phyloP scores from a whole-genome alignment of 768 basidiomycete genomes.

The Rhizopogon vesiculosus region DNA sequence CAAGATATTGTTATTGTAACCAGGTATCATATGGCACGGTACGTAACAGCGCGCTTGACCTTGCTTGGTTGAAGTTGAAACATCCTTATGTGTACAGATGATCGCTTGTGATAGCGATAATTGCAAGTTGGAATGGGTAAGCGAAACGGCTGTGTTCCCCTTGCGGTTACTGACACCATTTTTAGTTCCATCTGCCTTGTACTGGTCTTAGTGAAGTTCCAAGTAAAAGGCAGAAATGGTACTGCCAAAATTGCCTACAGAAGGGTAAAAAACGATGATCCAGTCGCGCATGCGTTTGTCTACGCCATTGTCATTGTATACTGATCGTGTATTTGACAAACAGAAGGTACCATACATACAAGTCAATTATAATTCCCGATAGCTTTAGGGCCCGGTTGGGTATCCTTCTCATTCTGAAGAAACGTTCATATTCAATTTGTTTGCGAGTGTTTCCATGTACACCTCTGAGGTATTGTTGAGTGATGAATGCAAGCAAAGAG shows the following conservation, averaged over 20 bases:
- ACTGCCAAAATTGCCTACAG: constrained; percentile 57
- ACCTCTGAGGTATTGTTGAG: constrained; percentile 45
- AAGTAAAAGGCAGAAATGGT: constrained; percentile 58
- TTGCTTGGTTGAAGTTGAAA: constrained; percentile 7
- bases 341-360: not conserved
- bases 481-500: not conserved
- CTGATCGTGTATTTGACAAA: not conserved
- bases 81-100: constrained; percentile 48
- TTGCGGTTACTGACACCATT: not conserved
- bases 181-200: constrained; percentile 73
- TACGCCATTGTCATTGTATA: not conserved
- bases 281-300: not conserved
- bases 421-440: constrained; percentile 66
- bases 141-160: constrained; percentile 20
- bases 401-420: constrained; percentile 15
- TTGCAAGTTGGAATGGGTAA: constrained; percentile 82
- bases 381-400: not conserved
- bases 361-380: not conserved
- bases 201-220: constrained; percentile 57
- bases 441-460: constrained; percentile 84
- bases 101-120: constrained; percentile 74
- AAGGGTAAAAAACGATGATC: constrained; percentile 28
- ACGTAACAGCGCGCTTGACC: constrained; percentile 17
- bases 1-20: constrained; percentile 78
- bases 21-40: constrained; percentile 79